Evolutionary conservation across 108 stramenopile species (phyloP).

Genomic region (Aurantiochytrium sp.): DNA sequence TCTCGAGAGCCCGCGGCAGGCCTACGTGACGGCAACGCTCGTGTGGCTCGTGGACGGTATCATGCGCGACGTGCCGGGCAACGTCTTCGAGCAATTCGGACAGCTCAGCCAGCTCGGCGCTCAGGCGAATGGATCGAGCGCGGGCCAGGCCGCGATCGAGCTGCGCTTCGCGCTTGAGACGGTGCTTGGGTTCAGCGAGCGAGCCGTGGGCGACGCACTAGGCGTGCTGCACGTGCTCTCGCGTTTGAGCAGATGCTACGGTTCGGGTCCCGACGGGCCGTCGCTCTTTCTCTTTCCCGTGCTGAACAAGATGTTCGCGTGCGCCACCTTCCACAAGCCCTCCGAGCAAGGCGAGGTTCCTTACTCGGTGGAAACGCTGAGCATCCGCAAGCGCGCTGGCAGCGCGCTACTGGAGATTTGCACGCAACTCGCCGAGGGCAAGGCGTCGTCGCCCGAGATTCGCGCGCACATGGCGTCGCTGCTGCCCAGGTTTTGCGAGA

Average conservation of each 20-base stretch:
- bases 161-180: neutral
- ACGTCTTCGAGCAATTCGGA: neutral
- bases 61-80: neutral
- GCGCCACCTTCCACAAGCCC: constrained; percentile 10
- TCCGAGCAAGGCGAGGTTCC: neutral
- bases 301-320: constrained; percentile 6
- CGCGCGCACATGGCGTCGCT: constrained; percentile 9
- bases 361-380: neutral
- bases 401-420: constrained; percentile 7
- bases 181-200: neutral
- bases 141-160: neutral
- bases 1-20: neutral
- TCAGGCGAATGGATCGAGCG: neutral
- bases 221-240: constrained; percentile 17
- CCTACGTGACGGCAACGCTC: neutral
- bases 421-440: neutral
- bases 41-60: neutral
- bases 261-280: neutral
- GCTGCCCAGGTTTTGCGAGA: neutral
- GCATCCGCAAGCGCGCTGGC: neutral
- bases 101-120: neutral
- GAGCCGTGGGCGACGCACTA: constrained; percentile 8
- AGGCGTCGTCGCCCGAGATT: neutral
- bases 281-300: neutral
- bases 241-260: neutral